phyloP scores from a whole-genome alignment of 108 stramenopile genomes.

The Discostella stelligeroides region DNA sequence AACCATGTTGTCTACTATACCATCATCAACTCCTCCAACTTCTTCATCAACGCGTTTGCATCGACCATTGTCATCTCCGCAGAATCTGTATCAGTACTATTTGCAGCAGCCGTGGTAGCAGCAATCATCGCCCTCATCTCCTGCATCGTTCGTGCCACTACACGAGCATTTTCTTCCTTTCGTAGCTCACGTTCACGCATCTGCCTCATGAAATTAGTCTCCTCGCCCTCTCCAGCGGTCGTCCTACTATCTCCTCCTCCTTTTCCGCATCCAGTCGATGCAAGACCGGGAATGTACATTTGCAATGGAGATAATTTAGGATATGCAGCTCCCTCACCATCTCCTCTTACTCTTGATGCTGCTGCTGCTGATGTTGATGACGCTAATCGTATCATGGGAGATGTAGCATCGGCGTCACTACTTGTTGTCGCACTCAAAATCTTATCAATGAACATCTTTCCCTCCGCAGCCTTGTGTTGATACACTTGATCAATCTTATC shows the following conservation, averaged over 20 bases:
- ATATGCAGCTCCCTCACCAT: neutral
- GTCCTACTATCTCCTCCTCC: no score
- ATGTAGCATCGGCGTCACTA: neutral
- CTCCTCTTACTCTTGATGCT: slow-evolving; percentile 3
- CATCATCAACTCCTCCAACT: slow-evolving; percentile 5
- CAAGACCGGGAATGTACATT: slow-evolving; percentile 25
- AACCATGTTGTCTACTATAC: no score
- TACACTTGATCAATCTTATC: slow-evolving; percentile 30
- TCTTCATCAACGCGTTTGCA: slow-evolving; percentile 15
- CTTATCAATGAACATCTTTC: slow-evolving; percentile 51
- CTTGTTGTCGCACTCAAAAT: slow-evolving; percentile 2
- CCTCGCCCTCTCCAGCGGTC: slow-evolving; percentile 16
- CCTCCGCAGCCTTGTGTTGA: slow-evolving; percentile 47
- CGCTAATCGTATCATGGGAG: neutral
- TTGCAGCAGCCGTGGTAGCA: neutral
- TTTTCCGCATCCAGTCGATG: neutral
- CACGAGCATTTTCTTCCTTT: slow-evolving; percentile 23
- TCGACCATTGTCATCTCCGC: neutral
- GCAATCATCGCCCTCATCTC: slow-evolving; percentile 12
- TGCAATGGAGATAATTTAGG: slow-evolving; percentile 38
- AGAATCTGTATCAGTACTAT: no score
- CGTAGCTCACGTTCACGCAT: slow-evolving; percentile 43
- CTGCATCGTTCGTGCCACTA: slow-evolving; percentile 18
- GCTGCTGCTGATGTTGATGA: neutral
- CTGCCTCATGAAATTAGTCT: slow-evolving; percentile 35